A percentile compares a stretch with the other conserved stretches of the same genome.
These are phyloP conservation scores for Scutellaria galericulata DNA, from an alignment of 257 asterid species.

Conservation along the genomic window DNA sequence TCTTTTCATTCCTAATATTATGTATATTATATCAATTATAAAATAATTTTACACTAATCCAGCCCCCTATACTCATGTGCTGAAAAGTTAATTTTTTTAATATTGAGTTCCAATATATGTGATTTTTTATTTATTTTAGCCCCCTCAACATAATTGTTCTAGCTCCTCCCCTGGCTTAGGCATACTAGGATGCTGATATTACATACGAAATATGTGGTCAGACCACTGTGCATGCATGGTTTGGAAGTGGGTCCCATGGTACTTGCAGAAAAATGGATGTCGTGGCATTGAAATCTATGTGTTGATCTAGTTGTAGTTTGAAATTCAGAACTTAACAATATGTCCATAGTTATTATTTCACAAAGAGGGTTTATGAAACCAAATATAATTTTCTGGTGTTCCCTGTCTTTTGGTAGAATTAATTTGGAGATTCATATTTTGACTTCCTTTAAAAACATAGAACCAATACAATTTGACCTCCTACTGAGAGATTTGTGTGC, in stretches of 20 bases:
- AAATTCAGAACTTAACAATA: not conserved
- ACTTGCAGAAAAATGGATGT: not conserved
- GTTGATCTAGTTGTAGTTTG: constrained; percentile 13
- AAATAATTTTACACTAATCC: too few species aligned
- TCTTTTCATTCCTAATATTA: too few species aligned
- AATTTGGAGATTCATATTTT: not conserved
- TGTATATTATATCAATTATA: too few species aligned
- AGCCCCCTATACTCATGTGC: too few species aligned
- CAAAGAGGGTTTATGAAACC: not conserved
- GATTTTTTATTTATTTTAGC: too few species aligned
- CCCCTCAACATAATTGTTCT: too few species aligned
- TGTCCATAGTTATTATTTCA: not conserved
- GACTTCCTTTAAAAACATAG: not conserved
- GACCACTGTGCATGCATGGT: too few species aligned
- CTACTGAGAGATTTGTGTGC: not conserved
- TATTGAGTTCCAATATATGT: too few species aligned
- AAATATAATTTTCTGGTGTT: not conserved
- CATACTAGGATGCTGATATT: not conserved
- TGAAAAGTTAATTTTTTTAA: too few species aligned
- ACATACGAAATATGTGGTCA: not conserved
- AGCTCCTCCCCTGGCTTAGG: not conserved
- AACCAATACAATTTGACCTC: not conserved
- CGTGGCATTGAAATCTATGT: not conserved
- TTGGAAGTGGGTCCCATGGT: not conserved
- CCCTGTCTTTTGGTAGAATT: constrained; percentile 8